These are phyloP conservation scores for Mortierella sp. DNA, from an alignment of 371 early-diverging fungal species.

Conservation along the genomic window DNA sequence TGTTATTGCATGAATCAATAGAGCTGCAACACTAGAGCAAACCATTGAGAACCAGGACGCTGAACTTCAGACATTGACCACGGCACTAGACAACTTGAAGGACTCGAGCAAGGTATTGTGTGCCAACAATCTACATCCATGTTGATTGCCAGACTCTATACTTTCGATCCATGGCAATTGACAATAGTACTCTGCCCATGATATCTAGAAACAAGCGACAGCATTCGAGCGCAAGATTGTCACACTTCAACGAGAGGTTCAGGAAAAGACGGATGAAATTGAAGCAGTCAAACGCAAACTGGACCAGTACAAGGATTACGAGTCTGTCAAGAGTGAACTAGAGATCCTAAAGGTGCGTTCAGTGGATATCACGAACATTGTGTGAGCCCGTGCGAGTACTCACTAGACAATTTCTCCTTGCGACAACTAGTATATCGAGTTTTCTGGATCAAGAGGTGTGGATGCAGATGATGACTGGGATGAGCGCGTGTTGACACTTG, in stretches of 20 bases:
- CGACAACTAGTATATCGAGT: constrained; percentile 39
- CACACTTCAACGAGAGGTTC: constrained; percentile 36
- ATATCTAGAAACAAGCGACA: constrained; percentile 29
- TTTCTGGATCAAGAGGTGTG: constrained; percentile 41
- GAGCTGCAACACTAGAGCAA: constrained; percentile 39
- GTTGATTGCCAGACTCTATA: neutral
- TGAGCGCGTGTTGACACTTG: constrained; percentile 51
- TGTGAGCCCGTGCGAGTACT: too few relatives aligned
- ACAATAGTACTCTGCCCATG: too few relatives aligned
- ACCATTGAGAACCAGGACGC: constrained; percentile 48
- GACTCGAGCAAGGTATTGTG: constrained; percentile 22
- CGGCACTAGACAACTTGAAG: constrained; percentile 36
- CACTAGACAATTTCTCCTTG: constrained; percentile 15
- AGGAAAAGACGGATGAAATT: constrained; percentile 62
- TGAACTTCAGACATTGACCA: constrained; percentile 33
- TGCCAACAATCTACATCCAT: neutral
- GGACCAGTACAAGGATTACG: constrained; percentile 76
- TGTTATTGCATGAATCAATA: neutral
- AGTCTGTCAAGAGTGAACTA: constrained; percentile 86
- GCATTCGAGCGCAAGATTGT: constrained; percentile 30
- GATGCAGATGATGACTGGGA: constrained; percentile 53
- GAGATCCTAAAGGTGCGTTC: constrained; percentile 80
- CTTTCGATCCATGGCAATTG: neutral
- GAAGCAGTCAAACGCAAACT: constrained; percentile 61
- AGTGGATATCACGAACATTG: too few relatives aligned